Conservation (phyloP, 2,329 filamentous ascomycete species). For the Trichophaea hybrida region DNA sequence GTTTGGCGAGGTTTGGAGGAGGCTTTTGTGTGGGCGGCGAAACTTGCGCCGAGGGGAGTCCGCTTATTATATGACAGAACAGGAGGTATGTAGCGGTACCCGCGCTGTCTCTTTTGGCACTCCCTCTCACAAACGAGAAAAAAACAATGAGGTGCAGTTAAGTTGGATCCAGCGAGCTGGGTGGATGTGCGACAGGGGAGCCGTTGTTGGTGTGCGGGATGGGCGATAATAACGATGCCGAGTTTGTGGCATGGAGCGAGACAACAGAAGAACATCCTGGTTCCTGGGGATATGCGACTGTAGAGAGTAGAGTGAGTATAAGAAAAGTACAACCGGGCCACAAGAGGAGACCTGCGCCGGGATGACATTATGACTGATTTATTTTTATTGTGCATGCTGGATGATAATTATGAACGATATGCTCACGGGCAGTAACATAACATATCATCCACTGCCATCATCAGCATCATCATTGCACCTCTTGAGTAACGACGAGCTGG, state of each 20-base stretch:
- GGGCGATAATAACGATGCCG: conserved; percentile 1
- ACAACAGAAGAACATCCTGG: neutral
- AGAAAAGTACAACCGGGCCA: neutral
- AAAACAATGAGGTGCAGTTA: neutral
- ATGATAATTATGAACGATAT: neutral
- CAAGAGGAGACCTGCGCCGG: neutral
- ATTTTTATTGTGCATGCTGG: neutral
- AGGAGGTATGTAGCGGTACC: neutral
- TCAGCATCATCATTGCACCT: neutral
- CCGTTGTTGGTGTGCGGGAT: conserved; percentile 2
- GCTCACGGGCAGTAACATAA: neutral
- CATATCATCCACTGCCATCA: neutral
- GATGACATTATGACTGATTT: neutral
- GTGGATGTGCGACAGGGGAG: conserved; percentile 3
- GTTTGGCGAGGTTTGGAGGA: neutral
- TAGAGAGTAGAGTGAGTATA: neutral
- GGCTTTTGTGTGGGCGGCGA: neutral
- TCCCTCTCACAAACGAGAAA: conserved; percentile 5
- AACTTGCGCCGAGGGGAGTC: neutral
- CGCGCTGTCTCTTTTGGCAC: conserved; percentile 2
- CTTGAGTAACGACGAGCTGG: neutral
- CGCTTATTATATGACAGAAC: conserved; percentile 3
- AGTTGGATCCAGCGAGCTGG: conserved; percentile 3
- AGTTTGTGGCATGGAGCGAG: conserved; percentile 1
- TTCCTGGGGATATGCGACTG: neutral